phyloP scores from a whole-genome alignment of 2,329 filamentous ascomycete genomes.

The Colletotrichum cuscutae region DNA sequence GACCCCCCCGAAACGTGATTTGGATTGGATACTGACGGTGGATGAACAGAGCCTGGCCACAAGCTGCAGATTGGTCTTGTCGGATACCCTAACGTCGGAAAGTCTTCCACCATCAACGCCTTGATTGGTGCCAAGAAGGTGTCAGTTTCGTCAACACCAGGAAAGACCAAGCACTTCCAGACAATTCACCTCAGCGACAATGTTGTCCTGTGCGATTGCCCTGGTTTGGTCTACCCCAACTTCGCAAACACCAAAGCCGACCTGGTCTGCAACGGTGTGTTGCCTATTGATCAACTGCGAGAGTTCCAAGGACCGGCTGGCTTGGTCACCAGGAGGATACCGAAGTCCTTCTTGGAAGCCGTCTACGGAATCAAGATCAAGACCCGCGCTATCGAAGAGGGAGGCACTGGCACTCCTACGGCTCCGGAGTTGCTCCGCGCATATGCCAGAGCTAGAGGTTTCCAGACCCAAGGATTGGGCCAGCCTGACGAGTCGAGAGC shows the following conservation, averaged over 20 bases:
- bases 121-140: constrained; percentile 99
- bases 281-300: constrained; percentile 95
- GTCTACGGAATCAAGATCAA: constrained; percentile 93
- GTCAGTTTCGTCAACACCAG: constrained; percentile 94
- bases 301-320: constrained; percentile 90
- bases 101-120: constrained; percentile 99
- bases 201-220: constrained; percentile 96
- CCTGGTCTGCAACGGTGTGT: constrained; percentile 91
- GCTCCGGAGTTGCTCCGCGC: constrained; percentile 86
- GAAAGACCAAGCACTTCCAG: constrained; percentile 99
- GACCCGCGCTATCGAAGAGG: constrained; percentile 86
- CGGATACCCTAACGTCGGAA: constrained; percentile 98
- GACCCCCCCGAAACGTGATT: not conserved
- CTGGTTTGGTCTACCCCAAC: constrained; percentile 97
- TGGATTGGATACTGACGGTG: constrained; percentile 25
- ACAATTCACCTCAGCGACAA: constrained; percentile 93
- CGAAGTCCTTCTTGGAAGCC: constrained; percentile 88
- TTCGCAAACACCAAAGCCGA: constrained; percentile 97
- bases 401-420: constrained; percentile 87
- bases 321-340: constrained; percentile 86
- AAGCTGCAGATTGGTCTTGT: constrained; percentile 94
- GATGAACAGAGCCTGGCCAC: constrained; percentile 52
- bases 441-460: constrained; percentile 90
- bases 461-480: constrained; percentile 87
- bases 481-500: constrained; percentile 95